phyloP scores from a whole-genome alignment of 164 flowering plant species.

The Vitis rotundifolia region DNA sequence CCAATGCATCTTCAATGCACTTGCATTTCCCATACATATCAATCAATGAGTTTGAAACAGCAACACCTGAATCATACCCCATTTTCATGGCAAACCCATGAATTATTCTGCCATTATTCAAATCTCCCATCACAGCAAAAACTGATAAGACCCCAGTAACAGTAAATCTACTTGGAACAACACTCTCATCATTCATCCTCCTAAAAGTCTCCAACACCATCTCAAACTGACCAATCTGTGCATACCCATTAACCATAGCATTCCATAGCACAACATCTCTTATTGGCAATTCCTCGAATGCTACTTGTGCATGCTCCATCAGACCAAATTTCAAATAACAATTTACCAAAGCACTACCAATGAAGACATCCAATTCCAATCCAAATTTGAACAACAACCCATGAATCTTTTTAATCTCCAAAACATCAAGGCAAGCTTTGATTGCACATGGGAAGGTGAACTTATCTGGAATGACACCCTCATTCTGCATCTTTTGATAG shows the following conservation, averaged over 20 bases:
- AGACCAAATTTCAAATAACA: constrained; percentile 34
- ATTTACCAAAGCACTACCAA: constrained; percentile 48
- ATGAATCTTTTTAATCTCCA: constrained; percentile 50
- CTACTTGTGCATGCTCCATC: constrained; percentile 28
- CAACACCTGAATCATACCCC: constrained; percentile 47
- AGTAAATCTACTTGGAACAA: constrained; percentile 46
- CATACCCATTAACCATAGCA: constrained; percentile 68
- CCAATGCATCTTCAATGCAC: constrained; percentile 35
- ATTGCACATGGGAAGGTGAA: constrained; percentile 67
- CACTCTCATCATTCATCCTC: constrained; percentile 42
- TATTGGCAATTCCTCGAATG: constrained; percentile 45
- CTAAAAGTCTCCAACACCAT: constrained; percentile 45
- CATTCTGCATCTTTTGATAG: constrained; percentile 40
- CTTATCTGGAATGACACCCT: constrained; percentile 49
- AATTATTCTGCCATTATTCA: constrained; percentile 43
- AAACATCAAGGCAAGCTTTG: constrained; percentile 42
- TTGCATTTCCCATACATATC: constrained; percentile 79
- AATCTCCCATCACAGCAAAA: constrained; percentile 33
- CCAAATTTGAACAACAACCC: constrained; percentile 40
- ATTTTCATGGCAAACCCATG: constrained; percentile 54
- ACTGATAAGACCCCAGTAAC: constrained; percentile 60
- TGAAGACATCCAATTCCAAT: constrained; percentile 37
- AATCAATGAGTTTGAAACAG: constrained; percentile 55
- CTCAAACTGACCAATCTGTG: constrained; percentile 42
- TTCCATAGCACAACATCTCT: constrained; percentile 73